Percentiles rank a stretch among this genome's conserved stretches.
Conservation (phyloP, 2,329 filamentous ascomycete genomes). For the Colletotrichum orbiculare region DNA sequence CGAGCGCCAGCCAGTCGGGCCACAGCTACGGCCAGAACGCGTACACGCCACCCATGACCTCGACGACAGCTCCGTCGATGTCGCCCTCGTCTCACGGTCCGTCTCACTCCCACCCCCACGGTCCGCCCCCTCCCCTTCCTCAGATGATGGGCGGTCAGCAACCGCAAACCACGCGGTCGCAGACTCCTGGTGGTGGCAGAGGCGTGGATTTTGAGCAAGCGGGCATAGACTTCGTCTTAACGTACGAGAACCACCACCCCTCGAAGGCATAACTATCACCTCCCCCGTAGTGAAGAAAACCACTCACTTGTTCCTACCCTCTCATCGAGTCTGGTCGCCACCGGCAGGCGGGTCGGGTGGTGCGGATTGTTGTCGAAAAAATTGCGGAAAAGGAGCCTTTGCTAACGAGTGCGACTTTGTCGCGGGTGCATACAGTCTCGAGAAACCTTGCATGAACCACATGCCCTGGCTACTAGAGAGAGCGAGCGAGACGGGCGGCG, state of each 20-base stretch:
- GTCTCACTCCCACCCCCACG: constrained; percentile 36
- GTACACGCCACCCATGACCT: constrained; percentile 61
- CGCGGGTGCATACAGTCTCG: constrained; percentile 71
- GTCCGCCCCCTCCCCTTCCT: constrained; percentile 38
- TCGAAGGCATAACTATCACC: constrained; percentile 75
- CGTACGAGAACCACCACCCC: constrained; percentile 74
- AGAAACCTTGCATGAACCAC: constrained; percentile 93
- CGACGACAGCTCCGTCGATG: constrained; percentile 56
- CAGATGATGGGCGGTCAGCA: constrained; percentile 46
- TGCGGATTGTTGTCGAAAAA: constrained; percentile 15
- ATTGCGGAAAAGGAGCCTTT: constrained; percentile 42
- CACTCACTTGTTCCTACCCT: constrained; percentile 12
- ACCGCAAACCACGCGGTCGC: constrained; percentile 41
- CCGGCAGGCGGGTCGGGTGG: constrained; percentile 31
- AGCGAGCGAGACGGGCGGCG: constrained; percentile 67
- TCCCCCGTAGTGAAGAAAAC: constrained; percentile 62
- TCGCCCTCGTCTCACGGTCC: constrained; percentile 46
- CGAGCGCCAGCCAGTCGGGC: constrained; percentile 69
- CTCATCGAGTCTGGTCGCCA: constrained; percentile 29
- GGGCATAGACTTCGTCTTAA: constrained; percentile 90
- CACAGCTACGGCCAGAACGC: constrained; percentile 64
- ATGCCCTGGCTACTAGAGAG: constrained; percentile 80
- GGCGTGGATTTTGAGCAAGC: constrained; percentile 81
- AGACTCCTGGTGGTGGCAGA: constrained; percentile 43
- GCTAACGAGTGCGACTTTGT: constrained; percentile 57